Evolutionary conservation across 2,329 filamentous ascomycete genomes (phyloP), one percentile per base, ranked within the genome.

Genomic region (Fusarium illudens): DNA sequence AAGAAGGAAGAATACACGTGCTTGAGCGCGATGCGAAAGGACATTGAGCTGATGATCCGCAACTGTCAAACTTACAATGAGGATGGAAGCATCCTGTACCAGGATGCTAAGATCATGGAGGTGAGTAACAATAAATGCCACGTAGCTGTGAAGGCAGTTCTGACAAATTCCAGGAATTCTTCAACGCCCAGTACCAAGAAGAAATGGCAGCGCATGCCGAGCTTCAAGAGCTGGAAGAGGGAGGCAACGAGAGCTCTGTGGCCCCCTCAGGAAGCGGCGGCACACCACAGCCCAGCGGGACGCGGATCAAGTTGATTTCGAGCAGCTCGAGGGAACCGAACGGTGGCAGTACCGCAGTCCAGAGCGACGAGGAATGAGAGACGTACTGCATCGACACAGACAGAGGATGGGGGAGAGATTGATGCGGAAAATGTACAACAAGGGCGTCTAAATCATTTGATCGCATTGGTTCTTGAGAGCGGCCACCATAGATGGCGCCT

Each of bases 41-140:
- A 99, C 75, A 90, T 99, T 66, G 88, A 89, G 52, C 82, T 95
- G 67, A 87, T 99, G 79, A 96, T 94, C 78, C 89, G 87, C 76
- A 99, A 99, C 79, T 97, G 95, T 70, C 89, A 93, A 78, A 96
- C 92, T 3, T 99, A 97, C 84, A 99, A 99, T 75, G 96, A 99
- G 80, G 96, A 98, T 76, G 92, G 91, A 60, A 97, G 94, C 79
- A 84, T 96, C 73, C 86, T 99, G 56, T 98, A 94, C 81, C 87
- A 92, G 75, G 96, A 99, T 83, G 95, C 95, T 51, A 94, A 94
- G 78, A 85, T 91, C 57, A 97, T 99, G 80, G 92, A 97, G 86
- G 94, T 97, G 83, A 71, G 62, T n/a, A n/a, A n/a, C n/a, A n/a
- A n/a, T n/a, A n/a, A n/a, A n/a, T n/a, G n/a, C n/a, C n/a, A n/a